phyloP scores from a whole-genome alignment of 2,329 filamentous ascomycete genomes.

The Pyricularia grisea region DNA sequence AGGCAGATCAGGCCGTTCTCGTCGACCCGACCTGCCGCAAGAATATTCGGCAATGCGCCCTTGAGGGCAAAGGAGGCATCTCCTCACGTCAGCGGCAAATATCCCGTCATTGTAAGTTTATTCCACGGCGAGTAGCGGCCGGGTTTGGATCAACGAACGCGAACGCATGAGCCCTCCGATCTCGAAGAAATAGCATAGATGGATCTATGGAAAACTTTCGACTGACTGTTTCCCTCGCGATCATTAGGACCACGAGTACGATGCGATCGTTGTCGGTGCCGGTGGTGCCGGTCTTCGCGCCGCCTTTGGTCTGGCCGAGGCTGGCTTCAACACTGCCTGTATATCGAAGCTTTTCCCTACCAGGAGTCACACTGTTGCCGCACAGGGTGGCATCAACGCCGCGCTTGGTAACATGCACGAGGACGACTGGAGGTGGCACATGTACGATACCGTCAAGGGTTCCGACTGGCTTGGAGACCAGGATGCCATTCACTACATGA shows the following conservation, averaged over 20 bases:
- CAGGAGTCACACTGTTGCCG: conserved; percentile 74
- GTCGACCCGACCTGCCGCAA: conserved; percentile 70
- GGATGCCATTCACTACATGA: conserved; percentile 98
- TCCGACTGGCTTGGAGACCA: conserved; percentile 97
- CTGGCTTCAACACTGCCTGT: conserved; percentile 82
- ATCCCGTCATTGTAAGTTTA: conserved; percentile 76
- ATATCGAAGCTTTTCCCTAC: conserved; percentile 84
- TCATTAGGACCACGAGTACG: conserved; percentile 85
- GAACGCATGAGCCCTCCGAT: neutral
- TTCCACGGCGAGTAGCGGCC: neutral
- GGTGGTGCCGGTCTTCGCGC: conserved; percentile 75
- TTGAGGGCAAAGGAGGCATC: conserved; percentile 90
- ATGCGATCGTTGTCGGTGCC: conserved; percentile 88
- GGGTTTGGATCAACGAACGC: neutral
- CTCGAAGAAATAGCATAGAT: neutral
- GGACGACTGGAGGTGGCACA: conserved; percentile 98
- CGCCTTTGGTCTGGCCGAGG: conserved; percentile 78
- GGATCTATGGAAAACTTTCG: neutral
- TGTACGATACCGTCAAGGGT: conserved; percentile 98
- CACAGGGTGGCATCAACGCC: conserved; percentile 78
- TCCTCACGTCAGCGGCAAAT: conserved; percentile 78
- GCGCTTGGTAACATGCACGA: conserved; percentile 93
- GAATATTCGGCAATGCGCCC: conserved; percentile 77
- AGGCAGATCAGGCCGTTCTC: conserved; percentile 73
- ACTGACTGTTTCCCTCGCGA: neutral